Evolutionary conservation across 805 yeast genomes (phyloP).

Genomic region (Barnettozyma salicaria): DNA sequence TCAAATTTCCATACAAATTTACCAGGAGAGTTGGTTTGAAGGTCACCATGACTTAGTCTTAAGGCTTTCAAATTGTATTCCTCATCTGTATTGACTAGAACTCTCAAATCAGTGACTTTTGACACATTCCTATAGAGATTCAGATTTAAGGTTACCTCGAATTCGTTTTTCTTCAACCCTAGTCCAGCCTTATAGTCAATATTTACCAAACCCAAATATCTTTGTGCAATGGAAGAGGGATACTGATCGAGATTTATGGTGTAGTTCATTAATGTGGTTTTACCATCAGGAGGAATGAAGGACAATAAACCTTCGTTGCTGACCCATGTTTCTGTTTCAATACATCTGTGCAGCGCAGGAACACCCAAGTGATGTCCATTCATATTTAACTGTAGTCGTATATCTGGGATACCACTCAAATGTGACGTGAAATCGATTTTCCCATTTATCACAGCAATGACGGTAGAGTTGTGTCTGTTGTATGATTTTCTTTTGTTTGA

Average conservation of each 20-base stretch:
- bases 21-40: conserved; percentile 46
- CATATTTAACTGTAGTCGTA: conserved; percentile 49
- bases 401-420: conserved; percentile 72
- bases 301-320: conserved; percentile 41
- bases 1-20: conserved; percentile 67
- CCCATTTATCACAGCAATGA: conserved; percentile 61
- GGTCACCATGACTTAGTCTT: conserved; percentile 74
- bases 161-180: conserved; percentile 34
- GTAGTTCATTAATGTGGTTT: conserved; percentile 56
- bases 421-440: conserved; percentile 55
- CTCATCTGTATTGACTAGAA: conserved; percentile 31
- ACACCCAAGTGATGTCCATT: conserved; percentile 43
- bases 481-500: conserved; percentile 19
- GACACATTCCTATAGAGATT: conserved; percentile 38
- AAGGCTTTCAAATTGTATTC: conserved; percentile 43
- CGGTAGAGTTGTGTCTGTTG: conserved; percentile 32
- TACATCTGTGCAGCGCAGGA: conserved; percentile 69
- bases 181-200: conserved; percentile 28
- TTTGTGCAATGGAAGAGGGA: conserved; percentile 14
- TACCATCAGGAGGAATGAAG: conserved; percentile 89
- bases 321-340: conserved; percentile 49
- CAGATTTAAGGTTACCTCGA: conserved; percentile 30
- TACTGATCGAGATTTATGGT: conserved; percentile 42
- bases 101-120: conserved; percentile 40
- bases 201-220: conserved; percentile 25